A percentile compares a stretch with the other conserved stretches of the same genome.
Evolutionary conservation across 2,329 filamentous ascomycete species (phyloP).

Genomic region (Colletotrichum musicola): DNA sequence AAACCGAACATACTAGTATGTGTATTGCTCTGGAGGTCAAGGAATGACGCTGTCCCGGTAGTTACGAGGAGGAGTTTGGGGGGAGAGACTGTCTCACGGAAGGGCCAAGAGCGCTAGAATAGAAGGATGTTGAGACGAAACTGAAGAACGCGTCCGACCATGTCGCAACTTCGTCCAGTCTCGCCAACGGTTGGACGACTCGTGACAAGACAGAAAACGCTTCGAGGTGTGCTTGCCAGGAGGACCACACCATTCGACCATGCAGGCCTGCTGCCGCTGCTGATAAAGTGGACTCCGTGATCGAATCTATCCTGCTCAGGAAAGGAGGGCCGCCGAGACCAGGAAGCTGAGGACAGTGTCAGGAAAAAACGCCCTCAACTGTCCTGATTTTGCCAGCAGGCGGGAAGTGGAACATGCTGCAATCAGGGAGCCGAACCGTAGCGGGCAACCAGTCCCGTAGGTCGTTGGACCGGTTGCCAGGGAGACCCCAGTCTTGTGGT

Average conservation of each 20-base stretch:
- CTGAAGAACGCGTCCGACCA: constrained; percentile 34
- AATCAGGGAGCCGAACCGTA: constrained; percentile 31
- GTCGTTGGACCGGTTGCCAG: constrained; percentile 26
- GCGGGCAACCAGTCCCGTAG: constrained; percentile 32
- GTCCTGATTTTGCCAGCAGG: constrained; percentile 32
- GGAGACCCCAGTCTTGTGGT: constrained; percentile 31
- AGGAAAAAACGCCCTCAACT: constrained; percentile 3
- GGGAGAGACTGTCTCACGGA: constrained; percentile 20
- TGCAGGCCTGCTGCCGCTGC: too few relatives aligned
- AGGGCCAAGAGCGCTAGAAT: constrained; percentile 24
- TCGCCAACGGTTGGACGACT: constrained; percentile 20
- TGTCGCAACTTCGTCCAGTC: constrained; percentile 38
- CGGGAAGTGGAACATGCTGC: constrained; percentile 30
- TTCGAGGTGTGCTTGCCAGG: neutral
- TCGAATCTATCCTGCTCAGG: constrained; percentile 3
- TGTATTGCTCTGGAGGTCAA: neutral
- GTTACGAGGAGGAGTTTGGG: neutral
- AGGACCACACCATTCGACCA: neutral
- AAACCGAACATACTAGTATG: constrained; percentile 6
- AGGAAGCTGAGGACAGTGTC: constrained; percentile 17
- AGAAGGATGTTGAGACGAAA: constrained; percentile 36
- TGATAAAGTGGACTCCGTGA: too few relatives aligned
- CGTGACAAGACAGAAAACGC: constrained; percentile 26
- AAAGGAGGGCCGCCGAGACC: constrained; percentile 3
- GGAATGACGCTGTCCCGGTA: constrained; percentile 13